phyloP scores from a whole-genome alignment of 225 moss, liverwort and hornwort genomes.

The Pseudoscleropodium purum region DNA sequence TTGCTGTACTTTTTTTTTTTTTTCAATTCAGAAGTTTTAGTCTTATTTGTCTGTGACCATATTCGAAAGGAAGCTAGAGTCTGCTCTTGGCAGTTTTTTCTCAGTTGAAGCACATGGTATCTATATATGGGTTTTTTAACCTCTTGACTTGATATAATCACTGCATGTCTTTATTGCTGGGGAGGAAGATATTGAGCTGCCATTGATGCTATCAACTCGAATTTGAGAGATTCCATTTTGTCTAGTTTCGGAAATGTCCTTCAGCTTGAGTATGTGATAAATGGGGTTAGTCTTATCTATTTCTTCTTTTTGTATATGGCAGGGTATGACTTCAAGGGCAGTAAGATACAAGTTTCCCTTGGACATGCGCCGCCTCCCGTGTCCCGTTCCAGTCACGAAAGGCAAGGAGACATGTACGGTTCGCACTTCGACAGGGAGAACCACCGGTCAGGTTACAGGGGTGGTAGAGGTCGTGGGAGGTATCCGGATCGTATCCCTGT shows the following conservation, averaged over 20 bases:
- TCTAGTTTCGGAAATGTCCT: background rate
- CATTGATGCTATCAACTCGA: background rate
- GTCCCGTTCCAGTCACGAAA: constrained; percentile 67
- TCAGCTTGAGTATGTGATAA: background rate
- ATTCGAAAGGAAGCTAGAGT: background rate
- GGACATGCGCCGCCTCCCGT: constrained; percentile 54
- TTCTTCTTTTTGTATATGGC: background rate
- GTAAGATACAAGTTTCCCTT: constrained; percentile 94
- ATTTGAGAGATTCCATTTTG: background rate
- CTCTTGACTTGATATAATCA: background rate
- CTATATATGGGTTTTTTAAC: background rate
- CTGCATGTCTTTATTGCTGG: background rate
- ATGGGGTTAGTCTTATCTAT: background rate
- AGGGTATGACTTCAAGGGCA: constrained; percentile 98
- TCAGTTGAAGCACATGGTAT: background rate
- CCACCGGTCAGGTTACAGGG: constrained; percentile 71
- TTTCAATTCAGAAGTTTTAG: background rate
- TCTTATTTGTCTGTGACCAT: background rate
- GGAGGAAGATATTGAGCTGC: background rate
- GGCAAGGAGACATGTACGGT: constrained; percentile 59
- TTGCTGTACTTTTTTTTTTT: background rate
- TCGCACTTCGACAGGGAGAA: constrained; percentile 71
- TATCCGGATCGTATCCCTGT: constrained; percentile 72
- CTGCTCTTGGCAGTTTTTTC: background rate
- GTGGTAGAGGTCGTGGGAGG: constrained; percentile 92